Conservation (phyloP, 768 basidiomycete genomes). For the Russula virescens region DNA sequence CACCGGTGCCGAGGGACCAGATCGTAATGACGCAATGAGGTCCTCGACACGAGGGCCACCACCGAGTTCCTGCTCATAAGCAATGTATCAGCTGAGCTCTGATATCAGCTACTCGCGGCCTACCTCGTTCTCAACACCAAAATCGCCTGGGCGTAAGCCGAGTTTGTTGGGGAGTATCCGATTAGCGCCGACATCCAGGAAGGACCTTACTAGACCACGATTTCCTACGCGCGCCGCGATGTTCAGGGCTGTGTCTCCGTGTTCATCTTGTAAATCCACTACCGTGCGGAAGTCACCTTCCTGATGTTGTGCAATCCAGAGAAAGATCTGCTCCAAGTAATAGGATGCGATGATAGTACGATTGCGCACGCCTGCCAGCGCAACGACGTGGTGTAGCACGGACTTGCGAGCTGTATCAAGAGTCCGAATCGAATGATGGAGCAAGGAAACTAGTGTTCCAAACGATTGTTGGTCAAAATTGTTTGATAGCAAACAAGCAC, state of each 20-base stretch:
- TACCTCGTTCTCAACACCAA: constrained; percentile 90
- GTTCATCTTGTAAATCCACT: constrained; percentile 88
- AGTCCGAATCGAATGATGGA: constrained; percentile 77
- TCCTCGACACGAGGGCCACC: constrained; percentile 73
- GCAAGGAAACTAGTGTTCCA: constrained; percentile 50
- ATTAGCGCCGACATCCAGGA: constrained; percentile 92
- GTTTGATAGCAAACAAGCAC: constrained; percentile 85
- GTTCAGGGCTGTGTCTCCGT: constrained; percentile 94
- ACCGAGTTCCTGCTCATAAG: constrained; percentile 51
- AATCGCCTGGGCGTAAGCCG: constrained; percentile 89
- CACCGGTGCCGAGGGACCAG: constrained; percentile 68
- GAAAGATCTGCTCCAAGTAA: constrained; percentile 86
- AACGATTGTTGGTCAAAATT: constrained; percentile 78
- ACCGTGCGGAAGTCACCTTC: constrained; percentile 71
- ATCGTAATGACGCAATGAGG: constrained; percentile 64
- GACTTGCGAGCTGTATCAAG: constrained; percentile 82
- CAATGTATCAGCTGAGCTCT: constrained; percentile 14
- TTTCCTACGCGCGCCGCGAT: constrained; percentile 94
- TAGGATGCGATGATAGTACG: constrained; percentile 79
- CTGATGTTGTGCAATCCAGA: constrained; percentile 76
- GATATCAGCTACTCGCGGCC: constrained; percentile 25
- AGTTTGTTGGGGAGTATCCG: constrained; percentile 85
- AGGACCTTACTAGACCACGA: constrained; percentile 72
- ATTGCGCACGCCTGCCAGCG: constrained; percentile 87
- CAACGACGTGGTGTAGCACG: constrained; percentile 86